Base-by-base conservation (phyloP, 306 rosid species). In the Heteromeles arbutifolia region DNA sequence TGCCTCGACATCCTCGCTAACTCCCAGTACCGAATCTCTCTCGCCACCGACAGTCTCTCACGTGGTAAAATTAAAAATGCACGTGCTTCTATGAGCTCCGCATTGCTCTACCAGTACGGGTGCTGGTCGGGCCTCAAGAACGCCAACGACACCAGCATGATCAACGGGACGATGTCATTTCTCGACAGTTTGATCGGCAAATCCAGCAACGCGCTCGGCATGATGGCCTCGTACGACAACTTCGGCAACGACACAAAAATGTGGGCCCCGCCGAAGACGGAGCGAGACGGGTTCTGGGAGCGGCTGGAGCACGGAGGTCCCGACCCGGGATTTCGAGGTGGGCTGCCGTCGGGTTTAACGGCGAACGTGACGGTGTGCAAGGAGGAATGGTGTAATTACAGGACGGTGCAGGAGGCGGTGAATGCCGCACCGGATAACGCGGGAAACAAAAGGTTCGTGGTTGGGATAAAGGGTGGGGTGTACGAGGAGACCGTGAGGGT, bases 201-300 rank as follows among this genome's bases (percentile, higher is more conserved):
- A 10, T 75, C 93, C 54, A 90, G 97, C 77, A 95, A 88, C 85
- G 99, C 97, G 53, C 91, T 95, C 11, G 69, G 88, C 77, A 79
- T 95, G 86, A 65, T 91, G 44, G 31, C 48, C 24, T 81, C 97
- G 21, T 89, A 86, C 82, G 97, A 87, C 64, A 25, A 24, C 8
- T 84, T 41, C 78, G 99, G 99, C 0, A 73, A 71, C 65, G 82
- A 88, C 3, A 82, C 83, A 9, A 70, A 80, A 10, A 59, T 79
- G 73, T 95, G 99, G 99, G 81, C 25, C 4, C 82, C 82, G 0
- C 93, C 97, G 1, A 65, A 29, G 26, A 95, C 98, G 0, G 99
- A 95, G 83, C 85, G 99, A 0, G 85, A 88, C 56, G 93, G 93
- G 5, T 87, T 87, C 78, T 95, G 99, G 99, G 96, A 78, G 67